Evolutionary conservation across 257 asterid genomes (phyloP).

Genomic region (Jacaranda mimosifolia): DNA sequence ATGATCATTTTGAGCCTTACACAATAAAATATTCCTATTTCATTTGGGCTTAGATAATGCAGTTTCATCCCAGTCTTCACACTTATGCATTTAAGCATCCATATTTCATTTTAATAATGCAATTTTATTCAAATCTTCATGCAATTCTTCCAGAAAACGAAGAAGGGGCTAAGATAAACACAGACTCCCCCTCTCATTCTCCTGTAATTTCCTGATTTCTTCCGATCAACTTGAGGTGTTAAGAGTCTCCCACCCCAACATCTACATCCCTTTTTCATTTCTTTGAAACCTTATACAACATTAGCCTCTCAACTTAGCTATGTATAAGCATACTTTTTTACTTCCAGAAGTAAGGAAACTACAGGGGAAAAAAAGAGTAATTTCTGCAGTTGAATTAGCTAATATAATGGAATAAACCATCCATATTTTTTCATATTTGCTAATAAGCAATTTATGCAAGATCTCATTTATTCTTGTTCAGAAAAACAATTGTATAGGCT

Average conservation of each 20-base stretch:
- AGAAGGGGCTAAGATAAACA: constrained; percentile 16
- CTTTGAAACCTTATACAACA: constrained; percentile 17
- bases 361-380: no score
- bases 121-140: constrained; percentile 17
- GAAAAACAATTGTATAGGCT: no score
- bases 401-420: not conserved
- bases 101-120: constrained; percentile 24
- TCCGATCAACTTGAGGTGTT: not conserved
- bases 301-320: constrained; percentile 26
- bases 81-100: not conserved
- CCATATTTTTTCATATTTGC: not conserved
- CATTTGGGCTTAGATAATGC: constrained; percentile 27
- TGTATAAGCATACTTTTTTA: constrained; percentile 7
- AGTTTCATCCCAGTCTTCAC: constrained; percentile 18
- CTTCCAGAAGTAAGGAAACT: constrained; percentile 1
- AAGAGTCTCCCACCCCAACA: constrained; percentile 21
- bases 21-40: not conserved
- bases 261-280: constrained; percentile 11
- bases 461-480: not conserved
- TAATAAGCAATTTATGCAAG: not conserved
- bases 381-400: no score
- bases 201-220: not conserved
- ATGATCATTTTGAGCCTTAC: not conserved
- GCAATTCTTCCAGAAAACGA: constrained; percentile 25
- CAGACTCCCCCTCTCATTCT: constrained; percentile 13